Percentiles rank a stretch among this genome's conserved stretches.
These are phyloP conservation scores for Blastocystis sp. DNA, from an alignment of 352 stramenopile genomes.

Conservation along the genomic window DNA sequence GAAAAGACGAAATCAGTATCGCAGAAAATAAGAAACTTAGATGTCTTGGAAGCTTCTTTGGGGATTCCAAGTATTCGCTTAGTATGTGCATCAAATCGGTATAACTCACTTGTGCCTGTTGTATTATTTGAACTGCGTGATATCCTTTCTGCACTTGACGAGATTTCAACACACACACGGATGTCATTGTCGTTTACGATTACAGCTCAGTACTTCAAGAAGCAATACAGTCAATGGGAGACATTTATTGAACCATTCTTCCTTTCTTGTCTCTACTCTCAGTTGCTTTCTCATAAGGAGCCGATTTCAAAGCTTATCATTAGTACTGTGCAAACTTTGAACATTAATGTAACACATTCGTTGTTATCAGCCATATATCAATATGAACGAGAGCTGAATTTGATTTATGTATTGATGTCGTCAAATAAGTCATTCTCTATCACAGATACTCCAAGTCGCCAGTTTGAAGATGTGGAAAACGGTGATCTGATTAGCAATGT, in stretches of 20 bases:
- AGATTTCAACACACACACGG: neutral
- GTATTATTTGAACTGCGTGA: neutral
- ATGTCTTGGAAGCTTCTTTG: neutral
- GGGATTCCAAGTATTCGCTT: neutral
- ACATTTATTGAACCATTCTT: neutral
- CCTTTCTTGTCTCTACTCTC: neutral
- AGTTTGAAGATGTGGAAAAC: neutral
- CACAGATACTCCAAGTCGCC: neutral
- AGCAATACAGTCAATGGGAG: neutral
- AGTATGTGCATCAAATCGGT: neutral
- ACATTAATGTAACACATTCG: neutral
- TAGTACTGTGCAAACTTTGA: neutral
- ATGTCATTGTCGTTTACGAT: neutral
- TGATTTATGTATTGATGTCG: neutral
- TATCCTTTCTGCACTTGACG: neutral
- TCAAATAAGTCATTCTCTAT: neutral
- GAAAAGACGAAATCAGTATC: neutral
- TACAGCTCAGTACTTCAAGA: neutral
- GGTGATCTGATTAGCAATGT: neutral
- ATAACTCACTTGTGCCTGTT: constrained; percentile 3
- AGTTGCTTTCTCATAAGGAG: neutral
- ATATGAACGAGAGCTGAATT: neutral
- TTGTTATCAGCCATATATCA: neutral
- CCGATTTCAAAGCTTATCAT: neutral
- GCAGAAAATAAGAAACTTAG: too few species aligned